Evolutionary conservation across 2,329 filamentous ascomycete species (phyloP).

Genomic region (Alternaria arbusti): DNA sequence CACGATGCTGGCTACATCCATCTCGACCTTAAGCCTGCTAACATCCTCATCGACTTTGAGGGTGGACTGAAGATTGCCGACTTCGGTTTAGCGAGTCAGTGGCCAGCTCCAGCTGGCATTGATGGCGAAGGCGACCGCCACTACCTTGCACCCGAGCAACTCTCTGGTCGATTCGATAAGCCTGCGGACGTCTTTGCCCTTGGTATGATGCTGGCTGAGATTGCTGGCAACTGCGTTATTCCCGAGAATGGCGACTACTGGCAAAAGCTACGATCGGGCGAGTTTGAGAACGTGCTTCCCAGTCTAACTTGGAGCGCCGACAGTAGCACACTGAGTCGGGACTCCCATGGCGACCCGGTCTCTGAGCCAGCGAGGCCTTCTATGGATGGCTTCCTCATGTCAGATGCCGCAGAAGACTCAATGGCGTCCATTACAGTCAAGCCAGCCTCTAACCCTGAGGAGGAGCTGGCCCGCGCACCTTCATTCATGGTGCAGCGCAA

Average conservation of each 20-base stretch:
- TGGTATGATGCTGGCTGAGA: slow-evolving; percentile 92
- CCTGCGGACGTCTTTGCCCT: slow-evolving; percentile 93
- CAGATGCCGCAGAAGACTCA: slow-evolving; percentile 47
- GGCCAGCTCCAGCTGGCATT: slow-evolving; percentile 76
- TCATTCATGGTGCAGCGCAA: slow-evolving; percentile 83
- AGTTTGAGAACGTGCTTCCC: slow-evolving; percentile 81
- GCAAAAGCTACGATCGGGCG: slow-evolving; percentile 86
- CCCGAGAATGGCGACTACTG: slow-evolving; percentile 92
- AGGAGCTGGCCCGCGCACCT: slow-evolving; percentile 73
- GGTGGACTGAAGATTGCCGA: slow-evolving; percentile 85
- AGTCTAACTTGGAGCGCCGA: slow-evolving; percentile 82
- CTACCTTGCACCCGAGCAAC: slow-evolving; percentile 93
- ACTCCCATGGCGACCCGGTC: slow-evolving; percentile 62
- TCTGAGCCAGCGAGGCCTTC: slow-evolving; percentile 25
- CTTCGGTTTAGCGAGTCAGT: slow-evolving; percentile 80
- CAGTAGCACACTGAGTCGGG: slow-evolving; percentile 70
- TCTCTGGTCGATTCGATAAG: slow-evolving; percentile 85
- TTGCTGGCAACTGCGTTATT: slow-evolving; percentile 89
- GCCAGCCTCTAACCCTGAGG: slow-evolving; percentile 35
- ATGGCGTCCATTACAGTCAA: slow-evolving; percentile 46
- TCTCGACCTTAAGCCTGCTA: slow-evolving; percentile 84
- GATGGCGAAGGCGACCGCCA: slow-evolving; percentile 95
- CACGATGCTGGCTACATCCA: slow-evolving; percentile 88
- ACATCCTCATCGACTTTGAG: slow-evolving; percentile 81
- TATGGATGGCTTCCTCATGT: slow-evolving; percentile 38